Conservation (phyloP, 2,329 filamentous ascomycete species). For the Colletotrichum tropicicola region DNA sequence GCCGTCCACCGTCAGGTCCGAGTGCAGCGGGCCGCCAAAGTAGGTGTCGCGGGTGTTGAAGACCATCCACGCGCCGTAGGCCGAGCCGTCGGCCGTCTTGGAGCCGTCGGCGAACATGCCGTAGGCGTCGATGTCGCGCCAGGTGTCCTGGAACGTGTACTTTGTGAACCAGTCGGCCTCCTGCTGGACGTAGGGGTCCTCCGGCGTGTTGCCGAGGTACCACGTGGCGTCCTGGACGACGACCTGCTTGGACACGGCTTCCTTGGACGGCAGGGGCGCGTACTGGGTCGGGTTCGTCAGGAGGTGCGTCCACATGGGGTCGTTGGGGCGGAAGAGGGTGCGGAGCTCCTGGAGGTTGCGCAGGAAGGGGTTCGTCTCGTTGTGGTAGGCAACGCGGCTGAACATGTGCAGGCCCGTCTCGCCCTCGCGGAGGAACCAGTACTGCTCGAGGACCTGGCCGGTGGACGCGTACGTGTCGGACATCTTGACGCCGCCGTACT, state of each 20-base stretch:
- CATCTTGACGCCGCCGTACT: slow-evolving; percentile 65
- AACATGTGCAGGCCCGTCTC: slow-evolving; percentile 69
- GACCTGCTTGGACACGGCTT: slow-evolving; percentile 48
- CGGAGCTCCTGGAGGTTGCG: slow-evolving; percentile 67
- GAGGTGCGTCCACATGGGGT: slow-evolving; percentile 66
- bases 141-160: slow-evolving; percentile 66
- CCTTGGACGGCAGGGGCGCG: slow-evolving; percentile 59
- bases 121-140: slow-evolving; percentile 64
- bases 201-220: slow-evolving; percentile 61
- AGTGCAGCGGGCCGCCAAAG: slow-evolving; percentile 66
- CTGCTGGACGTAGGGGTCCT: slow-evolving; percentile 61
- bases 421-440: slow-evolving; percentile 69
- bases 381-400: slow-evolving; percentile 63
- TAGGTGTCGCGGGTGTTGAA: slow-evolving; percentile 69
- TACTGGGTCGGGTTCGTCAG: slow-evolving; percentile 60
- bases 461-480: slow-evolving; percentile 64
- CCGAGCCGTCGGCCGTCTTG: slow-evolving; percentile 55
- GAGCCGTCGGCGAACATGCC: slow-evolving; percentile 49
- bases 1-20: slow-evolving; percentile 67
- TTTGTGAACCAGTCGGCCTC: slow-evolving; percentile 70
- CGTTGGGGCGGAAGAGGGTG: slow-evolving; percentile 66
- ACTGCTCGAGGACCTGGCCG: slow-evolving; percentile 66
- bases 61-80: slow-evolving; percentile 67
- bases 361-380: slow-evolving; percentile 60
- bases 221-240: slow-evolving; percentile 70